A percentile compares a stretch with the other conserved stretches of the same genome.
Conservation (phyloP, 495 filamentous ascomycete species). For the Tuber calosporum region DNA sequence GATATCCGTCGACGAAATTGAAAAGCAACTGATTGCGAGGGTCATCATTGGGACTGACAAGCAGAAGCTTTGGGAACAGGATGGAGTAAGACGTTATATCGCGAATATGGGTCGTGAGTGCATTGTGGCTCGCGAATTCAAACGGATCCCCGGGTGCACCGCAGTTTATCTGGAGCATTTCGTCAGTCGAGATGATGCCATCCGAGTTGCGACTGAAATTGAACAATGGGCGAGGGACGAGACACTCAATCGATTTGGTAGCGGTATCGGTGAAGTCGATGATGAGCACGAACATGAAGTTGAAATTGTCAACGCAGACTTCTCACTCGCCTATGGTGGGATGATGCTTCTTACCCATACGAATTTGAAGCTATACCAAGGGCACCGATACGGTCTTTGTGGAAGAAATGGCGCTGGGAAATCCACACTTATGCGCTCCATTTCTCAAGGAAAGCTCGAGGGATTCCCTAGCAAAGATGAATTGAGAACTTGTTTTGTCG, state of each 20-base stretch:
- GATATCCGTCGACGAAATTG: constrained; percentile 68
- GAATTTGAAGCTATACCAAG: constrained; percentile 86
- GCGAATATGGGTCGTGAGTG: constrained; percentile 82
- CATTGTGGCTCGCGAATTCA: constrained; percentile 70
- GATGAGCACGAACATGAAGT: constrained; percentile 51
- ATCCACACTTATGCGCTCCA: constrained; percentile 95
- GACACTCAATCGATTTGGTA: constrained; percentile 35
- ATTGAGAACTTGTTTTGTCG: constrained; percentile 93
- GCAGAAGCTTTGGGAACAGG: constrained; percentile 42
- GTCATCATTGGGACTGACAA: constrained; percentile 23
- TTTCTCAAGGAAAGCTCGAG: constrained; percentile 90
- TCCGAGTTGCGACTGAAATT: constrained; percentile 29
- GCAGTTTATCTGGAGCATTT: constrained; percentile 68
- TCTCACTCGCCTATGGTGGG: constrained; percentile 95
- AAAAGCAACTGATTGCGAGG: constrained; percentile 62
- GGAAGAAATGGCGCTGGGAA: constrained; percentile 97
- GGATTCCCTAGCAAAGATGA: constrained; percentile 88
- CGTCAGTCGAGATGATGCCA: constrained; percentile 61
- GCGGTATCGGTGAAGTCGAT: constrained; percentile 23
- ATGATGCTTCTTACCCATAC: constrained; percentile 97
- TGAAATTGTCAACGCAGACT: constrained; percentile 96
- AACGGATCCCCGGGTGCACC: constrained; percentile 60
- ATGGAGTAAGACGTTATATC: constrained; percentile 64
- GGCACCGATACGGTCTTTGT: constrained; percentile 93
- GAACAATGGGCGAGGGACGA: constrained; percentile 38